Evolutionary conservation across 352 stramenopile genomes (phyloP), one percentile per base, ranked within the genome.

Genomic region (Globisporangium okanoganense): DNA sequence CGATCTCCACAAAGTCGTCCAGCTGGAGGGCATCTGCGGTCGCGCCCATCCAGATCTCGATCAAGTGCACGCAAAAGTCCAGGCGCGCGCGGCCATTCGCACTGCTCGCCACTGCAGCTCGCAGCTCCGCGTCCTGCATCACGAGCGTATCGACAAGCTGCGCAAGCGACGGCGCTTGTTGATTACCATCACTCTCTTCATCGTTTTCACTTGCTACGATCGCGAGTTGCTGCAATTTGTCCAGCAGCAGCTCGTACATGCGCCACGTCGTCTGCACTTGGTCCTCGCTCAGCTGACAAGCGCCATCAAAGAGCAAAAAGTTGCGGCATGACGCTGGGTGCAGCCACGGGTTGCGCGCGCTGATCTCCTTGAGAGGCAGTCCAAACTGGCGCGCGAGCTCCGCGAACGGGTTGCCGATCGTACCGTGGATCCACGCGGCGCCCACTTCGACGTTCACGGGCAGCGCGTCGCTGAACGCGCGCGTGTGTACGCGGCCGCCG

Each of bases 361-460:
- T 84, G 38, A 91, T 70, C 45, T 70, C 61, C 35, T 87, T 84
- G 24, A 70, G 66, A n/a, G 56, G 52, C 14, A 91, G 76, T 13
- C 68, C 65, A 36, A 77, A 78, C 35, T 66, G 59, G 6, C 41
- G 53, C 3, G 79, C 81, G 10, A 76, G 61, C 12, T 63, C 61
- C 6, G 77, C 69, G 56, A 89, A 74, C 16, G 61, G 73, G 44
- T 86, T 85, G 40, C 58, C 66, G 5, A 70, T 61, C 1, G 72
- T 82, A 20, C 79, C 79, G 60, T 85, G 76, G 52, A 88, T 83
- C 79, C 76, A 88, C 36, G 79, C 79, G 10, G 79, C 75, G 13
- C 76, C 79, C 20, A 78, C 63, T 47, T 88, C 79, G 48, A 88
- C 65, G 58, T 70, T 81, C 35, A 84, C 66, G 5, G 69, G 53